These are phyloP conservation scores for Erigeron canadensis DNA, from an alignment of 129 eudicot species.

Conservation along the genomic window DNA sequence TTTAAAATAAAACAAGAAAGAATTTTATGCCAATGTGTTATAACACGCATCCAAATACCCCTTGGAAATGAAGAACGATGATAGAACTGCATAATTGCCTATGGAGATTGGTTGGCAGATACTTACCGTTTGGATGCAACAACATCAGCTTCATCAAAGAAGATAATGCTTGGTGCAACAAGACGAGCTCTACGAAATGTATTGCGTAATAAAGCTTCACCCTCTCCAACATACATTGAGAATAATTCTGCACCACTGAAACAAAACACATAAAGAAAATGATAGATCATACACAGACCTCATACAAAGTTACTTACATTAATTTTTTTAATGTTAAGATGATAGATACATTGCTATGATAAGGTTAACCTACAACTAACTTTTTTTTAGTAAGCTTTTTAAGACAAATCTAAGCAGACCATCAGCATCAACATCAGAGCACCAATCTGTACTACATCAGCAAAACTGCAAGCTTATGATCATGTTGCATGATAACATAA, in stretches of 20 bases:
- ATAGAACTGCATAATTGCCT: too few species aligned
- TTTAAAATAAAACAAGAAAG: neutral
- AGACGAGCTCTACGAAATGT: slow-evolving; percentile 91
- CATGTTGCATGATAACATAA: too few species aligned
- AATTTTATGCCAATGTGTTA: neutral
- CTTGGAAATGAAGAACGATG: too few species aligned
- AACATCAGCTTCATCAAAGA: slow-evolving; percentile 92
- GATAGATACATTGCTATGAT: too few species aligned
- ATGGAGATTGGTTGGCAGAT: neutral
- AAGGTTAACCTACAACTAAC: too few species aligned
- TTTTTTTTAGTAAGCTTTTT: too few species aligned
- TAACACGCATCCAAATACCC: too few species aligned
- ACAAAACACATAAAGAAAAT: neutral
- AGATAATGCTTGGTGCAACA: slow-evolving; percentile 95
- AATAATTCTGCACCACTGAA: slow-evolving; percentile 89
- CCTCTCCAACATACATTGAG: slow-evolving; percentile 97
- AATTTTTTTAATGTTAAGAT: too few species aligned
- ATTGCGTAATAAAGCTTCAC: slow-evolving; percentile 87
- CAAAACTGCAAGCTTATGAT: too few species aligned
- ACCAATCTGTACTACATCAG: too few species aligned
- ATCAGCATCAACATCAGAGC: too few species aligned
- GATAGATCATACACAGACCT: slow-evolving; percentile 9
- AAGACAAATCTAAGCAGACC: too few species aligned
- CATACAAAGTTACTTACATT: neutral
- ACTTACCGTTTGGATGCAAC: slow-evolving; percentile 75